phyloP scores from a whole-genome alignment of 2,329 filamentous ascomycete genomes.

The Aspergillus costaricaensis region DNA sequence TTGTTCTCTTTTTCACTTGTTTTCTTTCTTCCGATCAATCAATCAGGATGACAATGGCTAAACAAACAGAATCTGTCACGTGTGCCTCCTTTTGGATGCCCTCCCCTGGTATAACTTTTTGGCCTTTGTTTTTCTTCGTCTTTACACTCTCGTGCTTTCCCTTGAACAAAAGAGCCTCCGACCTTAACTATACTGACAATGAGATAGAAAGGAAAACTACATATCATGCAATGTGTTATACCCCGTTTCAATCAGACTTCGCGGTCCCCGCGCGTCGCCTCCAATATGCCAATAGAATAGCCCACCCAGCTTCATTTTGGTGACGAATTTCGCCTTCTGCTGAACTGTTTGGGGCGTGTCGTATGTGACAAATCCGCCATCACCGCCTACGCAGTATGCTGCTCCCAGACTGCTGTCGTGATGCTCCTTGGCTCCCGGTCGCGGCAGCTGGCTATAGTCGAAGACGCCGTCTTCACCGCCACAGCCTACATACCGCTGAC shows the following conservation, averaged over 20 bases:
- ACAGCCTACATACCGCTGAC: slow-evolving; percentile 57
- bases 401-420: slow-evolving; percentile 69
- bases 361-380: slow-evolving; percentile 77
- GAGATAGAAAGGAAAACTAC: slow-evolving; percentile 17
- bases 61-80: not conserved
- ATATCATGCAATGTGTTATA: slow-evolving; percentile 56
- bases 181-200: not conserved
- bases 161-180: too few relatives aligned
- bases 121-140: not conserved
- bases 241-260: slow-evolving; percentile 63
- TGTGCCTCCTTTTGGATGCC: not conserved
- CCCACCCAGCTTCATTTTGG: slow-evolving; percentile 69
- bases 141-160: not conserved
- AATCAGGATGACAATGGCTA: too few relatives aligned
- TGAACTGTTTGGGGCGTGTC: slow-evolving; percentile 76
- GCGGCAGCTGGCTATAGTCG: slow-evolving; percentile 71
- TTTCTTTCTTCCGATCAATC: too few relatives aligned
- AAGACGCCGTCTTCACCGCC: slow-evolving; percentile 70
- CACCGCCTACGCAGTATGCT: slow-evolving; percentile 68
- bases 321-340: slow-evolving; percentile 73
- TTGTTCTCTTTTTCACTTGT: too few relatives aligned
- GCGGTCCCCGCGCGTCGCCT: slow-evolving; percentile 61
- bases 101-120: not conserved
- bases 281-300: slow-evolving; percentile 83
- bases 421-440: slow-evolving; percentile 62